A percentile compares a stretch with the other conserved stretches of the same genome.
Evolutionary conservation across 2,329 filamentous ascomycete genomes (phyloP).

Genomic region (Botryotinia narcissicola): DNA sequence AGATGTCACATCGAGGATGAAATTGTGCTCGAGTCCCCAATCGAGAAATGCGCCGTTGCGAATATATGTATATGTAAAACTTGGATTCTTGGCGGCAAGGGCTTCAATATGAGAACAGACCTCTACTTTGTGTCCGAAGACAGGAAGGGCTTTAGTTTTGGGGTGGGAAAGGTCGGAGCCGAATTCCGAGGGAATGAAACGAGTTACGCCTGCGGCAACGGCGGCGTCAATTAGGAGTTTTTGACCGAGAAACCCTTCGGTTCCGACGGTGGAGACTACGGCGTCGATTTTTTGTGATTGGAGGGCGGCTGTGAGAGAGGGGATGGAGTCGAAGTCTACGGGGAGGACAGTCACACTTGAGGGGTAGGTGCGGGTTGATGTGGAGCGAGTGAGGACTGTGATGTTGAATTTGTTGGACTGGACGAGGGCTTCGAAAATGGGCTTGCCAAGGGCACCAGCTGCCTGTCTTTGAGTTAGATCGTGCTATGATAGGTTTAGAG

Average conservation of each 20-base stretch:
- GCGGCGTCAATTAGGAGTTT: constrained; percentile 55
- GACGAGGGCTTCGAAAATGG: constrained; percentile 31
- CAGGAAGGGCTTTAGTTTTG: constrained; percentile 45
- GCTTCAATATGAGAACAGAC: constrained; percentile 44
- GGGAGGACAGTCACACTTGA: constrained; percentile 44
- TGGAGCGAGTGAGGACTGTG: constrained; percentile 48
- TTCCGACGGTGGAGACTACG: constrained; percentile 50
- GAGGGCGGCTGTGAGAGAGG: constrained; percentile 48
- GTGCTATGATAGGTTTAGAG: not conserved
- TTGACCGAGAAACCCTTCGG: constrained; percentile 44
- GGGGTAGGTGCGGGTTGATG: constrained; percentile 30
- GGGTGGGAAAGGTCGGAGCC: constrained; percentile 43
- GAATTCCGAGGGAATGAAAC: constrained; percentile 62
- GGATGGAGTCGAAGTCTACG: constrained; percentile 45
- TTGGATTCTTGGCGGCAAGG: constrained; percentile 40
- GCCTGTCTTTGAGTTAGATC: constrained; percentile 25
- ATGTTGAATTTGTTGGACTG: constrained; percentile 43
- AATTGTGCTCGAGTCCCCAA: constrained; percentile 47
- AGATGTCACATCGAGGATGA: constrained; percentile 47
- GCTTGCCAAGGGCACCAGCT: constrained; percentile 30
- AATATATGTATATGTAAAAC: constrained; percentile 55
- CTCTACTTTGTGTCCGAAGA: constrained; percentile 52
- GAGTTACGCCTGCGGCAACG: constrained; percentile 55
- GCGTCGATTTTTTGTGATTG: constrained; percentile 52
- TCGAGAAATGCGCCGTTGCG: constrained; percentile 58